phyloP scores from a whole-genome alignment of 2,329 filamentous ascomycete genomes.

The Diplodia corticola region DNA sequence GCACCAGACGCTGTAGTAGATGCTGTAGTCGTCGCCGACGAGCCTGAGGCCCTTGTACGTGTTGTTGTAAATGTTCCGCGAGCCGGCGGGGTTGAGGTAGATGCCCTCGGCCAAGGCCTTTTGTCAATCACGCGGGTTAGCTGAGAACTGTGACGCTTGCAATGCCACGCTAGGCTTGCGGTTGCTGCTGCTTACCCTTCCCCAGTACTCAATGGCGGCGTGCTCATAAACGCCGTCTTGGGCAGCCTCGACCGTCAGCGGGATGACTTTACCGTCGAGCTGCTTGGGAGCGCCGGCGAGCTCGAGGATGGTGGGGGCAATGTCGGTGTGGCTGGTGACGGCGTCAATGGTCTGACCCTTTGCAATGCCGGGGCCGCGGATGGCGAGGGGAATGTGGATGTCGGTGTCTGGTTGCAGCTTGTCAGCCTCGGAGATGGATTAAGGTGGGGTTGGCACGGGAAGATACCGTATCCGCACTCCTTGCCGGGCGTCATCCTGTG shows the following conservation, averaged over 20 bases:
- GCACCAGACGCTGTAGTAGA: slow-evolving; percentile 71
- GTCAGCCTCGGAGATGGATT: background rate
- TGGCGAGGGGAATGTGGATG: slow-evolving; percentile 42
- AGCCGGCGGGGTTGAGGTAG: slow-evolving; percentile 6
- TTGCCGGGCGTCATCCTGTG: slow-evolving; percentile 45
- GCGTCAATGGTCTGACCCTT: slow-evolving; percentile 32
- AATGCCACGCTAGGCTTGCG: too few species aligned
- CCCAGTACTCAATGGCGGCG: slow-evolving; percentile 46
- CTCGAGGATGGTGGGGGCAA: slow-evolving; percentile 41
- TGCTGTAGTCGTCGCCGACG: slow-evolving; percentile 55
- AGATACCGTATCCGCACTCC: slow-evolving; percentile 40
- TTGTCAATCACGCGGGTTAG: background rate
- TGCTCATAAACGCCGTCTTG: slow-evolving; percentile 33
- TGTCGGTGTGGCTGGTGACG: slow-evolving; percentile 43
- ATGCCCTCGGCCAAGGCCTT: slow-evolving; percentile 7
- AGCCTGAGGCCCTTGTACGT: slow-evolving; percentile 64
- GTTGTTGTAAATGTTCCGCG: slow-evolving; percentile 45
- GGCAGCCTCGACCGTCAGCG: slow-evolving; percentile 29
- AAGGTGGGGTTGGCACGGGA: background rate
- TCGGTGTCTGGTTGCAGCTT: slow-evolving; percentile 27
- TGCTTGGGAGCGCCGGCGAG: slow-evolving; percentile 33
- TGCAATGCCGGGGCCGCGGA: slow-evolving; percentile 41
- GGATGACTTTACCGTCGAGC: slow-evolving; percentile 41
- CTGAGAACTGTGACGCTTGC: too few species aligned
- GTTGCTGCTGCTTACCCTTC: slow-evolving; percentile 24